Evolutionary conservation across 345 rosid genomes (phyloP), one percentile per base, ranked within the genome.

Genomic region (Hypericum perforatum): DNA sequence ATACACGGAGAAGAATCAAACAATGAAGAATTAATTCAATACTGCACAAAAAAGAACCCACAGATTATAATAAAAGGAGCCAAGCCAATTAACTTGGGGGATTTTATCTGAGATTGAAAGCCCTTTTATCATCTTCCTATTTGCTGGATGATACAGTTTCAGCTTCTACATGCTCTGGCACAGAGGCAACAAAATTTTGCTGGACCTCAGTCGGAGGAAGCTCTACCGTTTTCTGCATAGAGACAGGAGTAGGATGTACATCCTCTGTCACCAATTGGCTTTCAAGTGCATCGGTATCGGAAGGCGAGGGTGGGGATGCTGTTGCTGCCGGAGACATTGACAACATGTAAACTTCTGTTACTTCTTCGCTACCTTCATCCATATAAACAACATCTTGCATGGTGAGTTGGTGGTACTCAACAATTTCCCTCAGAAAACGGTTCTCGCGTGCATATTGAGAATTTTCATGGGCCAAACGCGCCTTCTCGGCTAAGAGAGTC

Each of bases 301-400:
- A 69, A 38, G 72, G 68, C 13, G 84, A 70, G 46, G 79, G 37
- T 11, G 90, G 80, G 14, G 82, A 71, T 13, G 57, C 54, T 16
- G 94, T 81, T 3, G 90, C 73, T 29, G 84, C 65, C 15, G 89
- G 84, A 12, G 86, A 70, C 56, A 68, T 59, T 0, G 83, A 75
- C 4, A 81, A 74, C 41, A 78, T 63, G 61, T 81, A 77, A 41
- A 85, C 88, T 79, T 91, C 95, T 10, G 82, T 76, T 9, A 87
- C 88, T 70, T 94, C 94, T 74, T 94, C 95, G 38, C 70, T 78
- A 29, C 91, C 84, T 66, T 94, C 97, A 14, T 94, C 92, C 5
- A 94, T 68, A 54, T 86, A 89, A 14, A 94, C 97, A 37, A 94
- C 80, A 66, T 89, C 97, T 71, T 94, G 99, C 99, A 84, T 89